Evolutionary conservation across 345 rosid genomes (phyloP).

Genomic region (Eucalyptus fibrosa): DNA sequence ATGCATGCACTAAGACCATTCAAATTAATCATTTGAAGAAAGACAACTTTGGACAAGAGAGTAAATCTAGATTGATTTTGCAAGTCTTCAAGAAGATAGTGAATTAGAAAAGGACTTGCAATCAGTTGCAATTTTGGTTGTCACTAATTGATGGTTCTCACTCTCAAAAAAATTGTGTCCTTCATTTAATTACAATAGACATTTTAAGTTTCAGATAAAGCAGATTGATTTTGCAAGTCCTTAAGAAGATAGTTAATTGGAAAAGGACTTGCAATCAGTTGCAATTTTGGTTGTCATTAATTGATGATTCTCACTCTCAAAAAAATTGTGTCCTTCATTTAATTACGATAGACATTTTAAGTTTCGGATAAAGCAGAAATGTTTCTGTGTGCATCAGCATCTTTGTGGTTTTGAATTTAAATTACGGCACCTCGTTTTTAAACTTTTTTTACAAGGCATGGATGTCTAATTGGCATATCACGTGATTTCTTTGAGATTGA

Average conservation of each 20-base stretch:
- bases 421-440: not conserved
- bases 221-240: not conserved
- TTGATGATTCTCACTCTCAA: not conserved
- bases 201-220: not conserved
- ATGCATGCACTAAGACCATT: not conserved
- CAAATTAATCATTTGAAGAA: not conserved
- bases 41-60: not conserved
- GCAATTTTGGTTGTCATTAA: not conserved
- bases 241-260: not conserved
- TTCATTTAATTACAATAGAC: not conserved
- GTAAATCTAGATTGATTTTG: not conserved
- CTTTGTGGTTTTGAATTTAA: not conserved
- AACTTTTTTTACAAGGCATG: not conserved
- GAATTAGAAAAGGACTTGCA: not conserved
- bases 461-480: not conserved
- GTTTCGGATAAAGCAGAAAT: not conserved
- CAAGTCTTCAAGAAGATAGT: not conserved
- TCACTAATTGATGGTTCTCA: not conserved
- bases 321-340: not conserved
- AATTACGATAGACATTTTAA: not conserved
- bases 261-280: not conserved
- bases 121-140: not conserved
- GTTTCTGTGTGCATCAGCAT: not conserved
- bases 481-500: not conserved
- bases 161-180: not conserved